Percentiles rank a stretch among this genome's conserved stretches.
Evolutionary conservation across 306 rosid genomes (phyloP).

Genomic region (Gastrolobium bilobum): DNA sequence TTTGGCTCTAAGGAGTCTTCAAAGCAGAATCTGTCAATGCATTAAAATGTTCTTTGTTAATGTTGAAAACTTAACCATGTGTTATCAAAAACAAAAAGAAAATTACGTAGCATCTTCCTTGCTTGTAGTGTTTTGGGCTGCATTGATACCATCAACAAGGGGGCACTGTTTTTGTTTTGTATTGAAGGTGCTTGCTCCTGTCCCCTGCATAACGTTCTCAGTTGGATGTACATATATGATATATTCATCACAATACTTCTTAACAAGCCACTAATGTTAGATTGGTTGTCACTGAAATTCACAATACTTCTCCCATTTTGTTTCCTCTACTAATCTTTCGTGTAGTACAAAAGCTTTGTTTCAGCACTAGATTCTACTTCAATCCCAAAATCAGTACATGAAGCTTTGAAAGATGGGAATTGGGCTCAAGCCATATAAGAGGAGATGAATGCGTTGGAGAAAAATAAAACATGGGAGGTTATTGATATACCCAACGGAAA

Average conservation of each 20-base stretch:
- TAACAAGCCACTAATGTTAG: background rate
- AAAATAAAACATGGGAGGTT: too few species aligned
- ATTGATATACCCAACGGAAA: too few species aligned
- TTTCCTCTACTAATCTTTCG: too few species aligned
- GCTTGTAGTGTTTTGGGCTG: constrained; percentile 54
- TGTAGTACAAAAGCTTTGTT: too few species aligned
- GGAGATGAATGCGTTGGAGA: too few species aligned
- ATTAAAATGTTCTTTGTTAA: background rate
- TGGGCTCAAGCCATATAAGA: too few species aligned
- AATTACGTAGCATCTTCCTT: constrained; percentile 68
- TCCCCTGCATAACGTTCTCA: constrained; percentile 62
- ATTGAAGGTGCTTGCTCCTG: constrained; percentile 70
- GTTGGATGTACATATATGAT: background rate
- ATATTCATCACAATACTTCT: constrained; percentile 1
- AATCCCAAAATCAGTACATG: too few species aligned
- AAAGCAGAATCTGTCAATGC: constrained; percentile 52
- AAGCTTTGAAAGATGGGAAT: too few species aligned
- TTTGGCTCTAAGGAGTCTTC: constrained; percentile 65
- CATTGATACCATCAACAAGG: constrained; percentile 72
- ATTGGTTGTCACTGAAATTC: background rate
- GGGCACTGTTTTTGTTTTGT: constrained; percentile 63
- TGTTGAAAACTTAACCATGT: background rate
- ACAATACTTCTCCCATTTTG: too few species aligned
- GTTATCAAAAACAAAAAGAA: background rate
- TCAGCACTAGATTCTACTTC: too few species aligned